These are phyloP conservation scores for Hydrangea macrophylla DNA, from an alignment of 148 eudicot species.

Conservation along the genomic window DNA sequence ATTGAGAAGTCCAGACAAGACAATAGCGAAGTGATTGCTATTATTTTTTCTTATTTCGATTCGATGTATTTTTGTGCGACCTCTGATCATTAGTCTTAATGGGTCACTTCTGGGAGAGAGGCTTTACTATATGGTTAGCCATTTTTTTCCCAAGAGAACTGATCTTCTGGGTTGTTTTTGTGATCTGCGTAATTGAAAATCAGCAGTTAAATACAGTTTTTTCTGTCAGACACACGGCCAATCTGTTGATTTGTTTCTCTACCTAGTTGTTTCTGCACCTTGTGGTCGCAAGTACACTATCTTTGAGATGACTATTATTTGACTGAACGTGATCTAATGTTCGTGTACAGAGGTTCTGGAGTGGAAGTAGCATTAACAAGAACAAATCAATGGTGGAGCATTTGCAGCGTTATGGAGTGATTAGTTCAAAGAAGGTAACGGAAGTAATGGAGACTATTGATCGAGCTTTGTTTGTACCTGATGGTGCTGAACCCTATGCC, in stretches of 20 bases:
- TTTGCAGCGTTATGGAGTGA: slow-evolving; percentile 59
- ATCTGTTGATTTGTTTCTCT: neutral
- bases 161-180: neutral
- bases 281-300: no score
- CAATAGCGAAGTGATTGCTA: no score
- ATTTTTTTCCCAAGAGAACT: neutral
- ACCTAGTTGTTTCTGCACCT: neutral
- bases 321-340: slow-evolving; percentile 3
- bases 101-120: neutral
- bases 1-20: no score
- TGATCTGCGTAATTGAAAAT: neutral
- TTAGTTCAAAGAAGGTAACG: slow-evolving; percentile 61
- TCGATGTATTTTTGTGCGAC: neutral
- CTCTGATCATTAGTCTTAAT: neutral
- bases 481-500: slow-evolving; percentile 64
- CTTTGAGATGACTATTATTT: neutral
- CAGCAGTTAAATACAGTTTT: neutral
- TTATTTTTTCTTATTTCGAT: neutral
- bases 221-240: neutral
- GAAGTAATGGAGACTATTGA: slow-evolving; percentile 90
- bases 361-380: slow-evolving; percentile 42
- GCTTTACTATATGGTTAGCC: neutral
- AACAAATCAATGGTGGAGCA: slow-evolving; percentile 67
- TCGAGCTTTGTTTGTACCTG: slow-evolving; percentile 89
- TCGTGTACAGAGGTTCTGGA: slow-evolving; percentile 50